Evolutionary conservation across 73 alveolate genomes (phyloP).

Genomic region (Uronychia setigera): DNA sequence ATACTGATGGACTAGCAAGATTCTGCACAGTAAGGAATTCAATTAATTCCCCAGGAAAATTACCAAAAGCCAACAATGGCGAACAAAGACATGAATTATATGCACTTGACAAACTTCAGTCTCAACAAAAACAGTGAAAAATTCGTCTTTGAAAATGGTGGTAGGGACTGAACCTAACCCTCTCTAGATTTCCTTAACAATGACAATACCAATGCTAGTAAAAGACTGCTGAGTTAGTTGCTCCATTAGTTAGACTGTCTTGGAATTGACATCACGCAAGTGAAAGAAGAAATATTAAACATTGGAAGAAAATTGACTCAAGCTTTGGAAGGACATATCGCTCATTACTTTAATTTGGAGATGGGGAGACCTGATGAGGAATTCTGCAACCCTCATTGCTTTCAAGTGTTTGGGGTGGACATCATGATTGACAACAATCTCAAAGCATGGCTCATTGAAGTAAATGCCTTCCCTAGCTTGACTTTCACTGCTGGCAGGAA

Average conservation of each 20-base stretch:
- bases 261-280: not conserved
- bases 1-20: not conserved
- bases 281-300: not conserved
- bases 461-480: conserved; percentile 73
- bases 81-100: not conserved
- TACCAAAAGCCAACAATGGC: not conserved
- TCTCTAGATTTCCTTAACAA: not conserved
- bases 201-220: not conserved
- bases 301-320: conserved; percentile 11
- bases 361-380: conserved; percentile 51
- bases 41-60: not conserved
- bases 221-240: not conserved
- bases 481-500: conserved; percentile 55
- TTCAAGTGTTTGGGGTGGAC: conserved; percentile 61
- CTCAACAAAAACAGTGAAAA: not conserved
- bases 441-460: conserved; percentile 81
- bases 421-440: conserved; percentile 62
- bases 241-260: not conserved
- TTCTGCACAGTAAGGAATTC: not conserved
- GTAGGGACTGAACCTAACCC: not conserved
- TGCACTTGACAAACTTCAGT: not conserved
- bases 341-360: conserved; percentile 61
- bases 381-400: conserved; percentile 57
- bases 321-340: conserved; percentile 67
- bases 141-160: not conserved